These are phyloP conservation scores for Hypoxylon trugodes DNA, from an alignment of 495 filamentous ascomycete species.

Conservation along the genomic window DNA sequence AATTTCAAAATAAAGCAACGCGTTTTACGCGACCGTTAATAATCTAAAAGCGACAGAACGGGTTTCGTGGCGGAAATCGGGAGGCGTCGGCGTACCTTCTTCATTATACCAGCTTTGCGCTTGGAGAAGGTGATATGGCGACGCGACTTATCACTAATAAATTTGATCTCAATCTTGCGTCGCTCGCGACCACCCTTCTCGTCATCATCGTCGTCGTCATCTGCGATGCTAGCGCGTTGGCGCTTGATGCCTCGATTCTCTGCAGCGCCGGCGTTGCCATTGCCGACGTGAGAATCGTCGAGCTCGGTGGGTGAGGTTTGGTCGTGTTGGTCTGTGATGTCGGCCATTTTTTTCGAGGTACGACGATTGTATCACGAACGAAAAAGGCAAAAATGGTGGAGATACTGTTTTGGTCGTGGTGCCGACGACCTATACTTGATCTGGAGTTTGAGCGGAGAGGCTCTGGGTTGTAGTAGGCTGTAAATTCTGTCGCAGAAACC, in stretches of 20 bases:
- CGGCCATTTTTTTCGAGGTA: slow-evolving; percentile 61
- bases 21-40: slow-evolving; percentile 37
- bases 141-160: slow-evolving; percentile 99
- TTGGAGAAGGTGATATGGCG: slow-evolving; percentile 99
- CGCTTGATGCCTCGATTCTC: slow-evolving; percentile 90
- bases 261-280: slow-evolving; percentile 64
- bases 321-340: slow-evolving; percentile 69
- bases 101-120: slow-evolving; percentile 99
- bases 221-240: slow-evolving; percentile 78
- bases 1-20: slow-evolving; percentile 30
- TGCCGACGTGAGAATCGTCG: slow-evolving; percentile 70
- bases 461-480: slow-evolving; percentile 49
- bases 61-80: background rate
- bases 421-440: slow-evolving; percentile 67
- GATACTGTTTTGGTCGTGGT: slow-evolving; percentile 66
- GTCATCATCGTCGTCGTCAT: slow-evolving; percentile 98
- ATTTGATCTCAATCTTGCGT: slow-evolving; percentile 99
- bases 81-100: slow-evolving; percentile 78
- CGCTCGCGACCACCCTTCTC: slow-evolving; percentile 98
- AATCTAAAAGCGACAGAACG: slow-evolving; percentile 12
- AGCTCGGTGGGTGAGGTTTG: slow-evolving; percentile 67
- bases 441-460: slow-evolving; percentile 62
- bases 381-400: slow-evolving; percentile 60
- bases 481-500: slow-evolving; percentile 61
- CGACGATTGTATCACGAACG: slow-evolving; percentile 59